These are phyloP conservation scores for Sclerotinia spermophila DNA, from an alignment of 2,329 filamentous ascomycete genomes.

Conservation along the genomic window DNA sequence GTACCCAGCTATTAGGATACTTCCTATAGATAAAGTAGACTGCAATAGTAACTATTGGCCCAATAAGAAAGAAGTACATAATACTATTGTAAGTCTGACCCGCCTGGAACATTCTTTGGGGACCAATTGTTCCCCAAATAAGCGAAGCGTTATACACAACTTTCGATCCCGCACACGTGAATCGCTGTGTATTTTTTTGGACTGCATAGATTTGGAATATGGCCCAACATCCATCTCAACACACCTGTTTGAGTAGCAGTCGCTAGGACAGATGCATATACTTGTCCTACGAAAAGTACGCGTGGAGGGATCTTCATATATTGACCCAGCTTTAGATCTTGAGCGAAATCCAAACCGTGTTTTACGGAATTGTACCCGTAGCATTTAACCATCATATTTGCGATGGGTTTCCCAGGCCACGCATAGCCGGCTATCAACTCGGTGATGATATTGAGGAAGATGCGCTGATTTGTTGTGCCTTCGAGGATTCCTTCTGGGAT, in stretches of 20 bases:
- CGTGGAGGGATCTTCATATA: constrained; percentile 49
- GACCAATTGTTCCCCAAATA: constrained; percentile 50
- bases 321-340: constrained; percentile 50
- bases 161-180: constrained; percentile 45
- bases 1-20: constrained; percentile 47
- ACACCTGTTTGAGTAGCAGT: constrained; percentile 43
- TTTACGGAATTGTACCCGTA: constrained; percentile 47
- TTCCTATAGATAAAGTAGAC: constrained; percentile 52
- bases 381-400: constrained; percentile 54
- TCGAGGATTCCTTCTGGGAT: constrained; percentile 40
- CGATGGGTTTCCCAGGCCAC: constrained; percentile 55
- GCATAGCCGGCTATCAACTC: constrained; percentile 64
- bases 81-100: constrained; percentile 48
- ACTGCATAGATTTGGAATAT: constrained; percentile 44
- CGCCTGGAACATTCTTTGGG: constrained; percentile 46
- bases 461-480: constrained; percentile 47
- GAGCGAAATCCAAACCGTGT: constrained; percentile 46
- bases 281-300: constrained; percentile 47
- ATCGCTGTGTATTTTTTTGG: constrained; percentile 43
- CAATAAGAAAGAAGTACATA: constrained; percentile 50
- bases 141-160: constrained; percentile 56
- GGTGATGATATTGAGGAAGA: constrained; percentile 64
- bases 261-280: constrained; percentile 46
- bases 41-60: constrained; percentile 53
- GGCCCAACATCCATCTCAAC: constrained; percentile 39